Evolutionary conservation across 169 alveolate genomes (phyloP).

Genomic region (Neospora caninum): DNA sequence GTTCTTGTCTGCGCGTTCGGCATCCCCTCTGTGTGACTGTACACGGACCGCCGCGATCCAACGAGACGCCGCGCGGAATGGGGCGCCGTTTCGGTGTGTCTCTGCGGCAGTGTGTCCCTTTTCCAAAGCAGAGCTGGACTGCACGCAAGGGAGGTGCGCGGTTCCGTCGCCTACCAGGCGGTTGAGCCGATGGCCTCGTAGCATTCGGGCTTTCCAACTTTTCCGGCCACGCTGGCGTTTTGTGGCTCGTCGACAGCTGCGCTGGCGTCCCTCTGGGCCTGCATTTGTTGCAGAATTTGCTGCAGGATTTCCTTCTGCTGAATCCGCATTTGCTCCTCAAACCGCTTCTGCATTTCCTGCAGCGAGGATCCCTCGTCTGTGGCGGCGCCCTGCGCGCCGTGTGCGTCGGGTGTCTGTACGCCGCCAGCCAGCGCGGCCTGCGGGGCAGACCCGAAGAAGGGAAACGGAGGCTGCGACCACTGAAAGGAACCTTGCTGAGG

Average conservation of each 20-base stretch:
- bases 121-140: too few species aligned
- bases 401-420: neutral
- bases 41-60: too few species aligned
- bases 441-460: neutral
- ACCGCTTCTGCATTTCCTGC: constrained; percentile 25
- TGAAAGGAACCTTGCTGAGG: neutral
- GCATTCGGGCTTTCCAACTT: constrained; percentile 58
- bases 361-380: neutral
- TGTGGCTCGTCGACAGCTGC: neutral
- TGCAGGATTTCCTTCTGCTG: neutral
- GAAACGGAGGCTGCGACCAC: neutral
- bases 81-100: too few species aligned
- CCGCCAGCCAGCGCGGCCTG: neutral
- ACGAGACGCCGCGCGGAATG: too few species aligned
- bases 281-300: constrained; percentile 2
- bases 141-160: too few species aligned
- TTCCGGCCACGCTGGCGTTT: neutral
- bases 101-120: too few species aligned
- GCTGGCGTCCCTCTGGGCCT: neutral
- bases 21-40: too few species aligned
- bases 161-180: constrained; percentile 19
- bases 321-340: constrained; percentile 4
- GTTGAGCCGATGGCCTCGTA: constrained; percentile 46
- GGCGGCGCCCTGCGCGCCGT: neutral
- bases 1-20: too few species aligned